phyloP scores from a whole-genome alignment of 371 early-diverging fungal genomes.

The Mortierella sp. region DNA sequence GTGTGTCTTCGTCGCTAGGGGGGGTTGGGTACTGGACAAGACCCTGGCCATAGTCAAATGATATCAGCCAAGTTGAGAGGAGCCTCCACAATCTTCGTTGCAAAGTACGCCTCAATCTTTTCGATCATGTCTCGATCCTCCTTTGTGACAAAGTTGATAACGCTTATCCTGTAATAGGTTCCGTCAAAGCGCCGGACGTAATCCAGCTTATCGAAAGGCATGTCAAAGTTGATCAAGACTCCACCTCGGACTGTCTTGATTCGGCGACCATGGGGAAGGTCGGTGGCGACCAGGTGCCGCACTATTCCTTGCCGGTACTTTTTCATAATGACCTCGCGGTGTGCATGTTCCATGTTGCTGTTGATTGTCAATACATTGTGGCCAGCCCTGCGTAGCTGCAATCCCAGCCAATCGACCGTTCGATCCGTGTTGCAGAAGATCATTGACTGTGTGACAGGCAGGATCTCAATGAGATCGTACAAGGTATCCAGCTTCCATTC shows the following conservation, averaged over 20 bases:
- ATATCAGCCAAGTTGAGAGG: too few species aligned
- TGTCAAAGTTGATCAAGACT: slow-evolving; percentile 19
- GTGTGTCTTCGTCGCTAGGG: too few species aligned
- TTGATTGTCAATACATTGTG: slow-evolving; percentile 98
- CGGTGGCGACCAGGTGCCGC: slow-evolving; percentile 96
- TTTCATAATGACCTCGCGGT: slow-evolving; percentile 89
- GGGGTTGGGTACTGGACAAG: too few species aligned
- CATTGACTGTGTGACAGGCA: slow-evolving; percentile 56
- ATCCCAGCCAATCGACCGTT: slow-evolving; percentile 97
- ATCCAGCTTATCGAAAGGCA: slow-evolving; percentile 88
- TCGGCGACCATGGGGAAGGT: slow-evolving; percentile 95
- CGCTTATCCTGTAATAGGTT: too few species aligned
- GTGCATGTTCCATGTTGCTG: slow-evolving; percentile 92
- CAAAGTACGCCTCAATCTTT: neutral
- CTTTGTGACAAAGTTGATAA: too few species aligned
- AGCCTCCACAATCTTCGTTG: too few species aligned
- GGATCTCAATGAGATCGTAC: slow-evolving; percentile 93
- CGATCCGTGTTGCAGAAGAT: slow-evolving; percentile 97
- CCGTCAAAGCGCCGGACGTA: slow-evolving; percentile 56
- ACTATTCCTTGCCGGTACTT: slow-evolving; percentile 92
- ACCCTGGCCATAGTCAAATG: too few species aligned
- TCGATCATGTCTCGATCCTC: neutral
- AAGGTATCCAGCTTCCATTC: slow-evolving; percentile 93
- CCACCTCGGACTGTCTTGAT: too few species aligned
- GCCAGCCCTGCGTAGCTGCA: slow-evolving; percentile 85